Conservation (phyloP, 2,329 filamentous ascomycete species). For the Verticillium klebahnii region DNA sequence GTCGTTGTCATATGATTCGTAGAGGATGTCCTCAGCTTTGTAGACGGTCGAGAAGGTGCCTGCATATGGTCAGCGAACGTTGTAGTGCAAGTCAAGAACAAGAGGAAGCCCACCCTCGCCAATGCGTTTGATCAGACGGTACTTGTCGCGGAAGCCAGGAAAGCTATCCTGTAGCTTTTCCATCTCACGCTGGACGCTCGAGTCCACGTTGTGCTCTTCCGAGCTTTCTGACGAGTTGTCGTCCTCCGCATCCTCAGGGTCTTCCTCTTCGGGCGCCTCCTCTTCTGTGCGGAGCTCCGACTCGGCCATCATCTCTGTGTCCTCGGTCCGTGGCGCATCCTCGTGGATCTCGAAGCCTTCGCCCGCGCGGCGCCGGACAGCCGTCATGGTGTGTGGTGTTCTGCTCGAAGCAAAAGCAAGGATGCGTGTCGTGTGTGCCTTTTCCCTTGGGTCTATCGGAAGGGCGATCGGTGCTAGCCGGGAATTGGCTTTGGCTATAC, state of each 20-base stretch:
- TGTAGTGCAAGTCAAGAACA: not conserved
- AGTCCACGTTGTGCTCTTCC: conserved; percentile 59
- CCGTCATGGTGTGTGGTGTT: not conserved
- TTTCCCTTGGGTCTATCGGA: too few relatives aligned
- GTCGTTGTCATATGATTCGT: conserved; percentile 76
- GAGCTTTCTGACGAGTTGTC: conserved; percentile 35
- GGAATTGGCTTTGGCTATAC: not conserved
- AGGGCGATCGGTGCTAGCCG: not conserved
- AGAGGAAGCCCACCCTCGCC: conserved; percentile 67
- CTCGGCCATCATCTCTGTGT: conserved; percentile 46
- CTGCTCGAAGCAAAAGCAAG: not conserved
- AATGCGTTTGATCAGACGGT: conserved; percentile 91
- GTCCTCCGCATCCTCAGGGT: conserved; percentile 28
- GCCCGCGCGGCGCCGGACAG: conserved; percentile 18
- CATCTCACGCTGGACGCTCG: conserved; percentile 78
- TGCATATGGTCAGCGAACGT: conserved; percentile 28
- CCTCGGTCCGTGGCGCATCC: conserved; percentile 41
- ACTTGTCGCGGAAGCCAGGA: conserved; percentile 76
- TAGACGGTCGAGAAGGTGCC: conserved; percentile 98
- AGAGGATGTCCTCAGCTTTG: conserved; percentile 91
- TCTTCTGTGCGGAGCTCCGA: conserved; percentile 29
- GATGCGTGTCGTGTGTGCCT: not conserved
- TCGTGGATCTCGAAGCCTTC: conserved; percentile 45
- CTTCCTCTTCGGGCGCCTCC: conserved; percentile 31
- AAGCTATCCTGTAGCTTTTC: conserved; percentile 77